Evolutionary conservation across 176 grass and related monocot genomes (phyloP), one percentile per base, ranked within the genome.

Genomic region (Cocos nucifera): DNA sequence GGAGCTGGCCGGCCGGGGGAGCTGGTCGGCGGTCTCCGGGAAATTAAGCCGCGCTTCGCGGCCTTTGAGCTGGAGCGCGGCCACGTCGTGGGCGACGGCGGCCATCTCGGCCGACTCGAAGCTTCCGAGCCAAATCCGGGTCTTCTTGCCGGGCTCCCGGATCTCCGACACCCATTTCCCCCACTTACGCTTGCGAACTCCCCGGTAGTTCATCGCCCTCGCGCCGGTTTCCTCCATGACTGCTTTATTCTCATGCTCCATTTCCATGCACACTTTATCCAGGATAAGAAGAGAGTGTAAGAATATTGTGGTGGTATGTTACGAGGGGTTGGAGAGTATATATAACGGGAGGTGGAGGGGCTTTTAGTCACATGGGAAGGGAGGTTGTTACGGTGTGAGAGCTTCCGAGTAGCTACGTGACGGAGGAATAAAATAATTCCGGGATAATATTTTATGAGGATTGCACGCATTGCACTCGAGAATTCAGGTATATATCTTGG

Each of bases 121-220:
- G 80, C 73, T 80, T 8, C 85, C 80, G 10, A 89, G 85, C 85
- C 80, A 84, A 6, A 89, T 75, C 74, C 80, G 64, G 5, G 67
- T 58, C 73, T 83, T 89, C 19, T 78, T 84, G 6, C 85, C 77
- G 0, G 85, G 85, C 50, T 84, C 77, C 17, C 85, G 58, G 77
- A 89, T 89, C 73, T 89, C 85, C 2, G 80, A 89, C 16, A 84
- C 85, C 85, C 85, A 89, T 67, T 83, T 89, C 15, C 85, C 85
- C 85, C 85, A 89, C 48, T 83, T 84, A 25, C 77, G 59, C 65
- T 77, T 57, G 69, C 85, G 17, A 54, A 89, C 80, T 19, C 80
- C 85, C 0, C 80, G 61, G 71, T 85, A 96, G 69, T 86, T 79
- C 58, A 49, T 59, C 1, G 54, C 64, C 17, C 21, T 17, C 24